Conservation (phyloP, 352 stramenopile species). For the Pseudoperonospora humuli region DNA sequence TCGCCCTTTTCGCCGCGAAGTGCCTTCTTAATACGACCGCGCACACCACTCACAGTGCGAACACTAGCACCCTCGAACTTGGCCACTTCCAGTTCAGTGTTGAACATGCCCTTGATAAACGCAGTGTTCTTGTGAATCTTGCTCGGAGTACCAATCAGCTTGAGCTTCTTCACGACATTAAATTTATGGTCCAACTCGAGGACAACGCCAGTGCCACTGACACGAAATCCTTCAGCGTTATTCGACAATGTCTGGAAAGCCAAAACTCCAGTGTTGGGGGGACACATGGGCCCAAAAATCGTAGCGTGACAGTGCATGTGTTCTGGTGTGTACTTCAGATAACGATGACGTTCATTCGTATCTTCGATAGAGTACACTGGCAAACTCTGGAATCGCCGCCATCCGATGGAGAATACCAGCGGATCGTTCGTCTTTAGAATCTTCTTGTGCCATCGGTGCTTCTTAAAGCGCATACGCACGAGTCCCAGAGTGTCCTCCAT, state of each 20-base stretch:
- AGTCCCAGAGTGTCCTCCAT: conserved; percentile 94
- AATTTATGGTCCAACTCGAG: conserved; percentile 97
- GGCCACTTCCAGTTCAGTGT: conserved; percentile 92
- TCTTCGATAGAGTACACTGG: conserved; percentile 99
- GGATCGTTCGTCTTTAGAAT: conserved; percentile 98
- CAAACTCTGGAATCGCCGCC: conserved; percentile 98
- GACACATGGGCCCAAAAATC: conserved; percentile 94
- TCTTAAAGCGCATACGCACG: conserved; percentile 96
- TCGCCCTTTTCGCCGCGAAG: conserved; percentile 89
- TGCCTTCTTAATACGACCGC: conserved; percentile 97
- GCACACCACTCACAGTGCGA: conserved; percentile 97
- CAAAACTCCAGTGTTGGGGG: conserved; percentile 96
- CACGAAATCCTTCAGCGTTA: conserved; percentile 91
- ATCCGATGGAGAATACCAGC: conserved; percentile 97
- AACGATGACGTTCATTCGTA: conserved; percentile 92
- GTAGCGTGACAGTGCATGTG: conserved; percentile 99
- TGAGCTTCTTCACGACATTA: conserved; percentile 99
- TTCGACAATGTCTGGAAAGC: conserved; percentile 94
- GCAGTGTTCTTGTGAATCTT: conserved; percentile 99
- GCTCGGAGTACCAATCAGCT: conserved; percentile 95
- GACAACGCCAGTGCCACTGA: conserved; percentile 95
- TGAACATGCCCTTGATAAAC: conserved; percentile 98
- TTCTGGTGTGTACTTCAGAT: conserved; percentile 99
- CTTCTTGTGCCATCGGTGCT: conserved; percentile 98
- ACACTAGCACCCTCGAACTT: conserved; percentile 97